A percentile compares a stretch with the other conserved stretches of the same genome.
These are phyloP conservation scores for Allium sativum DNA, from an alignment of 106 monocot genomes.

Conservation along the genomic window DNA sequence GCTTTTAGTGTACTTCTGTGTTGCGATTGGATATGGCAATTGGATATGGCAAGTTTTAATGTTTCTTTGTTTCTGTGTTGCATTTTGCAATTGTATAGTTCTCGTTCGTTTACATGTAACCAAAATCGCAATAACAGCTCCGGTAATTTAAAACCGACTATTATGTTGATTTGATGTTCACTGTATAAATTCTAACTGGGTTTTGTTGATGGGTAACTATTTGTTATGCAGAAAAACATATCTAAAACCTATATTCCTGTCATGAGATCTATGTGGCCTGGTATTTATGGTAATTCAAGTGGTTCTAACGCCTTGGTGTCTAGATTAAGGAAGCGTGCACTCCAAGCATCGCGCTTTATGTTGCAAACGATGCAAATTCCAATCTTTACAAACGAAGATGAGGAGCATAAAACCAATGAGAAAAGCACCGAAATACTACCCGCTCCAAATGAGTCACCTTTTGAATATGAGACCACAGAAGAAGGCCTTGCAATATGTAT, in stretches of 20 bases:
- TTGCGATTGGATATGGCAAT: no score
- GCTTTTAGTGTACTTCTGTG: no score
- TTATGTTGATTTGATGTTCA: no score
- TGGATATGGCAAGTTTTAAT: no score
- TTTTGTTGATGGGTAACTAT: neutral
- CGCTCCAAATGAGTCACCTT: constrained; percentile 14
- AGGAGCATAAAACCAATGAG: constrained; percentile 18
- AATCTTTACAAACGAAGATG: constrained; percentile 28
- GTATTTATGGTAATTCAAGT: constrained; percentile 62
- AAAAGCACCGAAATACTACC: constrained; percentile 11
- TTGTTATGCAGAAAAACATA: constrained; percentile 45
- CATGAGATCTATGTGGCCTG: constrained; percentile 86
- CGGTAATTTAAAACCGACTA: no score
- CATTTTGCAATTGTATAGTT: no score
- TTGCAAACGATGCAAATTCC: constrained; percentile 89
- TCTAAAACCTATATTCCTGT: constrained; percentile 73
- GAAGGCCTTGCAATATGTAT: constrained; percentile 90
- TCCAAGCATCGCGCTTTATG: constrained; percentile 69
- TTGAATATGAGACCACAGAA: constrained; percentile 44
- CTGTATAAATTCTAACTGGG: no score
- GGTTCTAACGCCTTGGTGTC: constrained; percentile 36
- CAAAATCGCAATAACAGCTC: no score
- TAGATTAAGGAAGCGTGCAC: constrained; percentile 61
- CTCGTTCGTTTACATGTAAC: no score
- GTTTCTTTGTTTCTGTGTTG: no score